phyloP scores from a whole-genome alignment of 1,139 yeast species.

The Kazachstania sp. region DNA sequence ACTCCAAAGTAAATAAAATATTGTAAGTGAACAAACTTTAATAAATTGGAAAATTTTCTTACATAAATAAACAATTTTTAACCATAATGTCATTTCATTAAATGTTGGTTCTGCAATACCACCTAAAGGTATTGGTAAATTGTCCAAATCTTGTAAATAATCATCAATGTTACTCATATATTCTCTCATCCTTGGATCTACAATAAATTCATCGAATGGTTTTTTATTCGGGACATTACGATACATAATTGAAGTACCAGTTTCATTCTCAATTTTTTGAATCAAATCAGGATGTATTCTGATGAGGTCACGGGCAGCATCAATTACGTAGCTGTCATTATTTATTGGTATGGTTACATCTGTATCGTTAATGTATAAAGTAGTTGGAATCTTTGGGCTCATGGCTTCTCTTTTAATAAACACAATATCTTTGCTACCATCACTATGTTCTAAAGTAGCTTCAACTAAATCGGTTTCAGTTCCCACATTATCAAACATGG shows the following conservation, averaged over 20 bases:
- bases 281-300: background rate
- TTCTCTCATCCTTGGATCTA: too few relatives aligned
- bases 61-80: background rate
- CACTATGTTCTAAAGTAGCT: background rate
- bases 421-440: background rate
- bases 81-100: background rate
- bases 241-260: background rate
- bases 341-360: background rate
- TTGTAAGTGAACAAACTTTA: background rate
- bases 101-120: background rate
- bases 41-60: background rate
- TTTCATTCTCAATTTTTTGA: background rate
- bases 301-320: background rate
- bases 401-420: background rate
- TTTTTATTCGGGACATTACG: background rate
- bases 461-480: background rate
- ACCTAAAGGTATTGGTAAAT: too few relatives aligned
- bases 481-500: background rate
- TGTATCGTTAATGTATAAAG: background rate
- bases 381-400: background rate
- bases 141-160: too few relatives aligned
- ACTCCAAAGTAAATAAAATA: conserved; percentile 4
- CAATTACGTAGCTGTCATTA: background rate
- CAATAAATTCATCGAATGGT: background rate
- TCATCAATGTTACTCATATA: too few relatives aligned